A percentile compares a stretch with the other conserved stretches of the same genome.
Evolutionary conservation across 169 alveolate genomes (phyloP).

Genomic region (Plasmodium gonderi): DNA sequence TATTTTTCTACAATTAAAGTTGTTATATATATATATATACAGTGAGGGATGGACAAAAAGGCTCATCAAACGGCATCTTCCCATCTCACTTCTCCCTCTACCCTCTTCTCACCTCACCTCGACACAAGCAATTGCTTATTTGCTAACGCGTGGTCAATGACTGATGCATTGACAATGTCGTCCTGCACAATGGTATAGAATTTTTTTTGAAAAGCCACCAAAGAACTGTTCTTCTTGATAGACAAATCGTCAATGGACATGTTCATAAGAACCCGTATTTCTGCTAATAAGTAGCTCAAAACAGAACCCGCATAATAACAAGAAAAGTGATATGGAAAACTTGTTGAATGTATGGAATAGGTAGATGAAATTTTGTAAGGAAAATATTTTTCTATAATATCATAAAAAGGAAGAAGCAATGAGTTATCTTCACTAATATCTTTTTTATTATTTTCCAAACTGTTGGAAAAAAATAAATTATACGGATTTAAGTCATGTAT

Average conservation of each 20-base stretch:
- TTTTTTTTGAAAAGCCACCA: slow-evolving; percentile 47
- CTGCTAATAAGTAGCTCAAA: slow-evolving; percentile 58
- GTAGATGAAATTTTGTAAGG: slow-evolving; percentile 18
- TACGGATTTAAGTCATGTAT: slow-evolving; percentile 36
- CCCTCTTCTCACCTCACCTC: neutral
- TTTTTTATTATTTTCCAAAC: neutral
- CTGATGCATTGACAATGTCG: neutral
- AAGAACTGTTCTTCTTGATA: slow-evolving; percentile 26
- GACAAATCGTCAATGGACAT: neutral
- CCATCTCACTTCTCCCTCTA: neutral
- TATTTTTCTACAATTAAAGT: neutral
- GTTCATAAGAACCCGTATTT: slow-evolving; percentile 16
- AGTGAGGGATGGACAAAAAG: neutral
- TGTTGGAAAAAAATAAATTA: slow-evolving; percentile 2
- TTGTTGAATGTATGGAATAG: slow-evolving; percentile 48
- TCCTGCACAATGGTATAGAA: slow-evolving; percentile 12
- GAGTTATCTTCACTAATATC: neutral
- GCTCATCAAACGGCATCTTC: neutral
- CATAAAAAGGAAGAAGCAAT: slow-evolving; percentile 13
- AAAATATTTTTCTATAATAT: neutral
- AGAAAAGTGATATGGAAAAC: slow-evolving; percentile 73
- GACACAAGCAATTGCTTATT: neutral
- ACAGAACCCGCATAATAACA: slow-evolving; percentile 68
- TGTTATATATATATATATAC: neutral
- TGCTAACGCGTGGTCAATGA: neutral